Evolutionary conservation across 2,329 filamentous ascomycete genomes (phyloP).

Genomic region (Epichloe hybrida): DNA sequence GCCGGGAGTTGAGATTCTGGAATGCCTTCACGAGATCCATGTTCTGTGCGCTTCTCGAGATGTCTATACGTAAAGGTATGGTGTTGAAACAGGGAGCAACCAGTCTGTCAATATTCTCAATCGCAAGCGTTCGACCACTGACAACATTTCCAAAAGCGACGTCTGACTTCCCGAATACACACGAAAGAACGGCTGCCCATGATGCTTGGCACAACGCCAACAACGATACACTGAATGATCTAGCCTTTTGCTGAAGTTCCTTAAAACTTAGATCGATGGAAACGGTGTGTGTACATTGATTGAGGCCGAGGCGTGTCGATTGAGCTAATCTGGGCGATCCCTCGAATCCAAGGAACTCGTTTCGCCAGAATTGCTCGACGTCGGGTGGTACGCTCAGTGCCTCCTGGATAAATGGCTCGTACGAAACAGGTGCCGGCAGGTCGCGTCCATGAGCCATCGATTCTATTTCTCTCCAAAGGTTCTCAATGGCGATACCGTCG

Average conservation of each 20-base stretch:
- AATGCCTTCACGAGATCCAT: slow-evolving; percentile 44
- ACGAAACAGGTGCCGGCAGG: slow-evolving; percentile 38
- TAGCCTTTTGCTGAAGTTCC: slow-evolving; percentile 34
- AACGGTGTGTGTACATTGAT: slow-evolving; percentile 17
- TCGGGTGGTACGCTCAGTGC: slow-evolving; percentile 35
- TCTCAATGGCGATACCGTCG: slow-evolving; percentile 64
- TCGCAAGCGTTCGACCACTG: slow-evolving; percentile 55
- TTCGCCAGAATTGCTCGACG: slow-evolving; percentile 53
- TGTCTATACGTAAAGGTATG: slow-evolving; percentile 51
- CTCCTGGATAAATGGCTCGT: slow-evolving; percentile 49
- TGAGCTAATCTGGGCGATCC: slow-evolving; percentile 16
- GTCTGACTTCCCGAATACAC: slow-evolving; percentile 43
- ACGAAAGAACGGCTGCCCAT: slow-evolving; percentile 54
- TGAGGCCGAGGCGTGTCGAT: slow-evolving; percentile 9
- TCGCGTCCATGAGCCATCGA: slow-evolving; percentile 31
- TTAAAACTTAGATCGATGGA: slow-evolving; percentile 25
- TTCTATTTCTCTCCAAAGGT: slow-evolving; percentile 59
- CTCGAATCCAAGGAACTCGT: slow-evolving; percentile 37
- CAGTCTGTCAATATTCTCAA: slow-evolving; percentile 55
- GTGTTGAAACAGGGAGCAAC: slow-evolving; percentile 93
- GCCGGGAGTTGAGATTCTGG: slow-evolving; percentile 46
- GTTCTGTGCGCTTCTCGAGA: slow-evolving; percentile 35
- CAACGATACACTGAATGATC: slow-evolving; percentile 44
- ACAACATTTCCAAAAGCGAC: slow-evolving; percentile 81
- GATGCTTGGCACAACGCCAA: slow-evolving; percentile 57